Evolutionary conservation across 2,329 filamentous ascomycete species (phyloP).

Genomic region (Celoporthe dispersa): DNA sequence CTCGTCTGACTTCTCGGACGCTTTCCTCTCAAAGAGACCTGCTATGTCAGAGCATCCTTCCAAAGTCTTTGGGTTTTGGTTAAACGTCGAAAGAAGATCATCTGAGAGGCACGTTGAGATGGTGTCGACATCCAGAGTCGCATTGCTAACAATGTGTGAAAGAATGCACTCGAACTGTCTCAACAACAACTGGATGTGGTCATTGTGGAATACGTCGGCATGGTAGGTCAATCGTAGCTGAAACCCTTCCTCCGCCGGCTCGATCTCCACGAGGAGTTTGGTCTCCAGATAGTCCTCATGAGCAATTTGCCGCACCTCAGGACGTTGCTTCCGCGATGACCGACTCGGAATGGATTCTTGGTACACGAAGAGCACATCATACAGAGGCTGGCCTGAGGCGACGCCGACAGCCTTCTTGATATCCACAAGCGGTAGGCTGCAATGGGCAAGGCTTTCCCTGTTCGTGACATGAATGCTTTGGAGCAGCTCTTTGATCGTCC

Average conservation of each 20-base stretch:
- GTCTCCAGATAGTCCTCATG: conserved; percentile 78
- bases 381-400: conserved; percentile 62
- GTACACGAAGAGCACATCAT: conserved; percentile 82
- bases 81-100: conserved; percentile 53
- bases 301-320: conserved; percentile 56
- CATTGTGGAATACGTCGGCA: conserved; percentile 51
- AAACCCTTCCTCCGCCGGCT: conserved; percentile 57
- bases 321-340: conserved; percentile 15
- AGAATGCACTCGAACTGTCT: conserved; percentile 64
- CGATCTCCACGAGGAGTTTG: conserved; percentile 74
- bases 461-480: conserved; percentile 67
- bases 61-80: conserved; percentile 43
- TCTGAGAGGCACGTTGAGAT: conserved; percentile 37
- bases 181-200: conserved; percentile 61
- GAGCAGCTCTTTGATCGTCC: conserved; percentile 65
- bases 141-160: conserved; percentile 36
- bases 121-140: conserved; percentile 34
- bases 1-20: conserved; percentile 51
- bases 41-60: conserved; percentile 50
- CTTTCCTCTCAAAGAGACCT: conserved; percentile 58
- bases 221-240: conserved; percentile 54
- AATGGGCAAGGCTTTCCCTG: conserved; percentile 67
- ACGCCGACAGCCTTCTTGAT: conserved; percentile 67
- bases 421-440: conserved; percentile 66
- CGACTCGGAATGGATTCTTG: conserved; percentile 69